Evolutionary conservation across 129 eudicot genomes (phyloP).

Genomic region (Pittosporum tobira): DNA sequence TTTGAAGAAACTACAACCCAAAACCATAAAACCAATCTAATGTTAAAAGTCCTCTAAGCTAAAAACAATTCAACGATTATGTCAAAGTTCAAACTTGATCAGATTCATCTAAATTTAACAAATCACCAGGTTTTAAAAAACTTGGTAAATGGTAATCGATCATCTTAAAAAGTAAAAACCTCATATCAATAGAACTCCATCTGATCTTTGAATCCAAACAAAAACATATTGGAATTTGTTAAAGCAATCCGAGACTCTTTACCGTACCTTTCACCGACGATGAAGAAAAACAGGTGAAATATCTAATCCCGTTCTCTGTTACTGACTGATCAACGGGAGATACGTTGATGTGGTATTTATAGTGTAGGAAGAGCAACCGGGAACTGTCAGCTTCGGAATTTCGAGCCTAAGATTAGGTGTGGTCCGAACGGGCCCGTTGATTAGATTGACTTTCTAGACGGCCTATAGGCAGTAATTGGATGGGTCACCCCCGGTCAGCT

Average conservation of each 20-base stretch:
- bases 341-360: slow-evolving; percentile 13
- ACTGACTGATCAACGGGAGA: neutral
- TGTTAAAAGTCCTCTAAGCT: no score
- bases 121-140: neutral
- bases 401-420: slow-evolving; percentile 14
- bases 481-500: slow-evolving; percentile 15
- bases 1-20: no score
- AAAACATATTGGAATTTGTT: neutral
- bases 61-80: neutral
- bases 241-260: neutral
- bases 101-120: neutral
- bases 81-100: neutral
- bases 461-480: neutral
- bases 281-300: neutral
- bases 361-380: slow-evolving; percentile 7
- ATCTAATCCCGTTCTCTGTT: slow-evolving; percentile 1
- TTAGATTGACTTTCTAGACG: slow-evolving; percentile 1
- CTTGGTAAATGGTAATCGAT: neutral
- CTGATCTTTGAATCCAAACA: neutral
- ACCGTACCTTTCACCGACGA: neutral
- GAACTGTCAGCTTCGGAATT: slow-evolving; percentile 12
- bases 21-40: neutral
- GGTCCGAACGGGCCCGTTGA: slow-evolving; percentile 15
- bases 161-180: neutral
- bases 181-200: neutral